Evolutionary conservation across 345 rosid species (phyloP), one percentile per base, ranked within the genome.

Genomic region (Gossypium rotundifolium): DNA sequence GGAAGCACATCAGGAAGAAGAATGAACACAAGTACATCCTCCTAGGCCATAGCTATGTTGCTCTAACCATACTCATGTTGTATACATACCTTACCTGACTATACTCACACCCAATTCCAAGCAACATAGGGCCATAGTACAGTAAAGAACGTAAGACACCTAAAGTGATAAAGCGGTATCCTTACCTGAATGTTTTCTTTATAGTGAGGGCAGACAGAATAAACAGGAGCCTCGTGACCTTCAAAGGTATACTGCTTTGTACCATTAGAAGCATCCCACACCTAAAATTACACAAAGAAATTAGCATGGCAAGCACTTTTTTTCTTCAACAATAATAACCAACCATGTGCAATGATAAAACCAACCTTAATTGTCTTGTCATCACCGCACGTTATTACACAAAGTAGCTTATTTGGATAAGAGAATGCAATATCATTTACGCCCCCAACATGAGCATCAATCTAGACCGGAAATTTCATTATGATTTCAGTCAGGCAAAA

Each of bases 181-280:
- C 63, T 22, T 9, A 92, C 97, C 89, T 92, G 97, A 81, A 92
- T 92, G 79, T 86, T 92, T 79, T 92, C 95, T 79, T 92, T 92
- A 80, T 90, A 83, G 78, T 91, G 94, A 67, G 97, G 97, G 76
- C 94, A 91, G 72, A 91, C 85, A 82, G 97, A 92, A 85, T 90
- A 90, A 64, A 92, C 97, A 82, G 93, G 89, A 76, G 97, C 97
- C 77, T 90, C 97, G 51, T 92, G 97, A 65, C 97, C 97, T 87
- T 92, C 93, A 86, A 92, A 92, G 59, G 83, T 90, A 80, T 90
- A 85, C 60, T 86, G 87, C 75, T 76, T 90, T 45, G 85, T 77
- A 76, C 97, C 97, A 59, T 78, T 87, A 63, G 81, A 79, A 85
- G 97, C 97, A 88, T 92, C 95, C 94, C 94, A 92, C 53, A 92